phyloP scores from a whole-genome alignment of 2,329 filamentous ascomycete species.

The Paraphaeosphaeria minitans region DNA sequence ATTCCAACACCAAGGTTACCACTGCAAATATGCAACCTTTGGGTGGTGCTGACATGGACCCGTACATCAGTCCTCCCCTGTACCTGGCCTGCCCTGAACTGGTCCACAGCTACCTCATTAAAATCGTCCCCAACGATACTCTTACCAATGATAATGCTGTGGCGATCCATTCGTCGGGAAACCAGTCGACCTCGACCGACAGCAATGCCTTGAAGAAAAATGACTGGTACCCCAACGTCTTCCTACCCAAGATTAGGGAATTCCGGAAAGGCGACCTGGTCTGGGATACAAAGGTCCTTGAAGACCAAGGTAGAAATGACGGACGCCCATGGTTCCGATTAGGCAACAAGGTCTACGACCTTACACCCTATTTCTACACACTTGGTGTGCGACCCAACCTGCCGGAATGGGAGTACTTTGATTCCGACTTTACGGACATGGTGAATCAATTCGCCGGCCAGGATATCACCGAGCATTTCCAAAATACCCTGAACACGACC shows the following conservation, averaged over 20 bases:
- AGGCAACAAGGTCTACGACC: constrained; percentile 77
- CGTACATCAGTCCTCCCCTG: constrained; percentile 85
- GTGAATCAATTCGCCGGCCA: constrained; percentile 77
- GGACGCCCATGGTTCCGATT: constrained; percentile 81
- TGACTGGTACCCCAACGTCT: constrained; percentile 78
- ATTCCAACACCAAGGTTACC: constrained; percentile 65
- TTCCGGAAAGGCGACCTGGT: constrained; percentile 90
- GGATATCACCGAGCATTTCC: constrained; percentile 73
- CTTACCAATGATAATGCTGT: constrained; percentile 50
- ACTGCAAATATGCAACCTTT: constrained; percentile 74
- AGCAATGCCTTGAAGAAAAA: constrained; percentile 62
- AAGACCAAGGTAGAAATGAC: constrained; percentile 67
- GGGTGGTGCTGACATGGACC: constrained; percentile 77
- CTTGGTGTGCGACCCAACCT: constrained; percentile 63
- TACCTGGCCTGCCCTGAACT: constrained; percentile 74
- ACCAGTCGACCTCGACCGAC: constrained; percentile 57
- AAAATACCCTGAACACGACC: constrained; percentile 57
- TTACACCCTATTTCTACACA: constrained; percentile 91
- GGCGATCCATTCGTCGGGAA: constrained; percentile 75
- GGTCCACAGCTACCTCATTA: constrained; percentile 62
- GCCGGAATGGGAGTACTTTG: constrained; percentile 71
- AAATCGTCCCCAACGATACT: constrained; percentile 69
- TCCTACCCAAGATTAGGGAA: constrained; percentile 78
- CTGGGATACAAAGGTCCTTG: constrained; percentile 64
- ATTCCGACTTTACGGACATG: constrained; percentile 67